Conservation (phyloP, 2,329 filamentous ascomycete genomes). For the Orbilia ellipsospora region DNA sequence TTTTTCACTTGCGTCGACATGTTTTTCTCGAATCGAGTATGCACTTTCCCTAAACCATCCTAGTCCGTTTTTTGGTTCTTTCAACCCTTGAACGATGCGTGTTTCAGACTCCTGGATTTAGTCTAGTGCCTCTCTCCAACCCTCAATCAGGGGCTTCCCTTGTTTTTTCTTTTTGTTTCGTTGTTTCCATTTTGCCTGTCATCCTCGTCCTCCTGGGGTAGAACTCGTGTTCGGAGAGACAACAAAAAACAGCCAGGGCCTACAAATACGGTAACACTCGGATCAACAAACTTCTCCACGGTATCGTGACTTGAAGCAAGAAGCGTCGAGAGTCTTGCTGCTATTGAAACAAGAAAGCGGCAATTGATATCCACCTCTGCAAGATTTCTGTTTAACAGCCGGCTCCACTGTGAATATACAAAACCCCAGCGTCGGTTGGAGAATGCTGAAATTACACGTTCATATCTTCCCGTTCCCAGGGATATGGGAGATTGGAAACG, state of each 20-base stretch:
- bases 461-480: slow-evolving; percentile 44
- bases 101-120: slow-evolving; percentile 51
- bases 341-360: slow-evolving; percentile 26
- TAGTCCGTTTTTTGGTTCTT: slow-evolving; percentile 38
- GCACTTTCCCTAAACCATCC: slow-evolving; percentile 25
- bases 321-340: slow-evolving; percentile 21
- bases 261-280: slow-evolving; percentile 42
- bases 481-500: slow-evolving; percentile 51
- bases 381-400: not conserved
- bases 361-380: slow-evolving; percentile 3
- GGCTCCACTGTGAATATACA: not conserved
- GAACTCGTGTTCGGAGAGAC: slow-evolving; percentile 10
- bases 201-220: not conserved
- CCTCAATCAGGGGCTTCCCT: slow-evolving; percentile 54
- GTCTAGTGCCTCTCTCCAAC: slow-evolving; percentile 40
- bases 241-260: not conserved
- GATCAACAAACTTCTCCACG: slow-evolving; percentile 44
- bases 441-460: slow-evolving; percentile 31
- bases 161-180: slow-evolving; percentile 33
- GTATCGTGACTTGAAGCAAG: slow-evolving; percentile 44
- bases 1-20: slow-evolving; percentile 33
- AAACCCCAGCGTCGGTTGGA: too few species aligned
- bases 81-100: slow-evolving; percentile 53
- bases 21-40: slow-evolving; percentile 51
- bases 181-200: slow-evolving; percentile 23